Evolutionary conservation across 1,284 basidiomycete genomes (phyloP), one percentile per base, ranked within the genome.

Genomic region (Naganishia sp.): DNA sequence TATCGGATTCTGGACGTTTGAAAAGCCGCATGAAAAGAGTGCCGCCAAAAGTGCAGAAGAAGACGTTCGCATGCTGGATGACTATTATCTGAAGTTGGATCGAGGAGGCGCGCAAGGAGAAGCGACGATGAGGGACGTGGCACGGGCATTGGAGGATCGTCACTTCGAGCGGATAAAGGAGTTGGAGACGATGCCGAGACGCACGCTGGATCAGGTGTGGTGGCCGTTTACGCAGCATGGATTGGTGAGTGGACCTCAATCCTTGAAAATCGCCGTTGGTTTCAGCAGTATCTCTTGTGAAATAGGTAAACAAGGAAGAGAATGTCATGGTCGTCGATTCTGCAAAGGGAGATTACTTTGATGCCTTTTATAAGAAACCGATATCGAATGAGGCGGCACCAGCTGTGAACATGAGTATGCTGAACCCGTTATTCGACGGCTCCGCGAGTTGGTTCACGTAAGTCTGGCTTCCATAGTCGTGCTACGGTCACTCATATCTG

Each of bases 181-280:
- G 51, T 83, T 98, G 3, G 83, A 86, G 51, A 86, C 87, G 0
- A 91, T 96, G 87, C 87, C 92, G 1, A 80, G 82, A 15, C 84
- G 94, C 35, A 88, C 93, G 0, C 80, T 90, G 55, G 84, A 92
- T 61, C 84, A 84, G 0, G 84, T 96, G 63, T 98, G 95, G 95
- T 99, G 94, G 93, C 95, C 95, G 0, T 98, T 98, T 76, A 92
- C 94, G 1, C 95, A 99, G 75, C 95, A 99, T 73, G 87, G 86
- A 1, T 53, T 80, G 52, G 77, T 78, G 53, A 71, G 74, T 67
- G 21, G 23, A 17, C 3, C 18, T 11, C 17, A n/a, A 13, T 45
- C 15, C n/a, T 21, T 15, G n/a, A n/a, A n/a, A 9, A 18, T 23
- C 28, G 28, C 28, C 28, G 28, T 42, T 55, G 23, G 1, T n/a